Evolutionary conservation across 371 early-diverging fungal genomes (phyloP).

Genomic region (Lichtheimia ornata): DNA sequence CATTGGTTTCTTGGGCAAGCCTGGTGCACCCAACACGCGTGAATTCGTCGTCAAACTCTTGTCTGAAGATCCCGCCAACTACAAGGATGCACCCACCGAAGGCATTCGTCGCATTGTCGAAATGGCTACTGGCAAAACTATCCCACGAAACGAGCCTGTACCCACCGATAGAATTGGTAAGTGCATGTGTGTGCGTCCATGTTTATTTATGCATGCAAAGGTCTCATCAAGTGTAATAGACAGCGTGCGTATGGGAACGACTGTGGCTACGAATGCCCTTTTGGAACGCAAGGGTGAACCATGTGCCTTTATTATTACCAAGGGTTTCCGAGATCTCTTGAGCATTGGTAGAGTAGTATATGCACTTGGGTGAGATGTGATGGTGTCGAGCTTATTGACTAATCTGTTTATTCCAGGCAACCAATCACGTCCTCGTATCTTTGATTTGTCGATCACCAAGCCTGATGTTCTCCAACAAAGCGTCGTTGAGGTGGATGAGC

Average conservation of each 20-base stretch:
- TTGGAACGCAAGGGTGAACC: slow-evolving; percentile 89
- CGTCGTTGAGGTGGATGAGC: slow-evolving; percentile 90
- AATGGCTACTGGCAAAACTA: slow-evolving; percentile 70
- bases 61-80: slow-evolving; percentile 90
- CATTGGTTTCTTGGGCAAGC: slow-evolving; percentile 65
- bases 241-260: slow-evolving; percentile 94
- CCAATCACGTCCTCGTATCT: slow-evolving; percentile 92
- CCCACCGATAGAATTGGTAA: slow-evolving; percentile 76
- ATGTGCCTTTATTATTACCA: slow-evolving; percentile 86
- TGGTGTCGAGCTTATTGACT: not conserved
- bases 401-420: slow-evolving; percentile 62
- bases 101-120: slow-evolving; percentile 93
- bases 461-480: slow-evolving; percentile 85
- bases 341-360: slow-evolving; percentile 51
- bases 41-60: slow-evolving; percentile 80
- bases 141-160: slow-evolving; percentile 72
- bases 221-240: slow-evolving; percentile 37
- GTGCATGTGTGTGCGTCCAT: not conserved
- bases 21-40: slow-evolving; percentile 51
- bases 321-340: slow-evolving; percentile 82
- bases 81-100: slow-evolving; percentile 93
- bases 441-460: slow-evolving; percentile 82
- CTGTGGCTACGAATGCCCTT: slow-evolving; percentile 96
- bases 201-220: not conserved
- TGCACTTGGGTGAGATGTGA: not conserved